Evolutionary conservation across 441 rosid genomes (phyloP), one percentile per base, ranked within the genome.

Genomic region (Gossypium gossypioides): DNA sequence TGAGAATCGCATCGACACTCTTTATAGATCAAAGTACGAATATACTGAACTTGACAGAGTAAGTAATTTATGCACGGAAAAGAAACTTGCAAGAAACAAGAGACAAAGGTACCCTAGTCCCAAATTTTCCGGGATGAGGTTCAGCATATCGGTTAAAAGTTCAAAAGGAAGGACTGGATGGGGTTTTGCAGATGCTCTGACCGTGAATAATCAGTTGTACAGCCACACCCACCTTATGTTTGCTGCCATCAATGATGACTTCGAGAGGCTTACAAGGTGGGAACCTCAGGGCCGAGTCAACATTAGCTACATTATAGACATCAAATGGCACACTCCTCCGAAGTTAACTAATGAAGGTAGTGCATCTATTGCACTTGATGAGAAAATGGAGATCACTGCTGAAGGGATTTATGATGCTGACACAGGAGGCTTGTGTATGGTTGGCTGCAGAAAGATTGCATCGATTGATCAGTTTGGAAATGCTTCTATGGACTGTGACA

Each of bases 141-240:
- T 85, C 21, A 22, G 51, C 32, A 68, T 78, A 50, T 15, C 40
- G 7, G 50, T 80, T 6, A 55, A 29, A 48, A 66, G 29, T 46
- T 63, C 78, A 5, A 29, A 8, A 32, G 76, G 70, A 25, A 69
- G 51, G 22, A 52, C 60, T 6, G 82, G 73, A 0, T 61, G 13
- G 69, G 84, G 86, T 25, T 75, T 34, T 69, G 81, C 79, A 48
- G 37, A 10, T 60, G 84, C 86, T 10, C n/a, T 78, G 48, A 73
- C 71, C 15, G 77, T 78, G 10, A 75, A 69, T 34, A 60, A 74
- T 67, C 4, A 51, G 65, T 59, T 59, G 24, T 12, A 44, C 68
- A 6, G 0, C 27, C 27, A 18, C 27, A 62, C 2, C 22, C 1
- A 1, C 13, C 6, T 1, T 34, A 6, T 9, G 19, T 6, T 18